Evolutionary conservation across 1,284 basidiomycete genomes (phyloP).

Genomic region (Naganishia sp.): DNA sequence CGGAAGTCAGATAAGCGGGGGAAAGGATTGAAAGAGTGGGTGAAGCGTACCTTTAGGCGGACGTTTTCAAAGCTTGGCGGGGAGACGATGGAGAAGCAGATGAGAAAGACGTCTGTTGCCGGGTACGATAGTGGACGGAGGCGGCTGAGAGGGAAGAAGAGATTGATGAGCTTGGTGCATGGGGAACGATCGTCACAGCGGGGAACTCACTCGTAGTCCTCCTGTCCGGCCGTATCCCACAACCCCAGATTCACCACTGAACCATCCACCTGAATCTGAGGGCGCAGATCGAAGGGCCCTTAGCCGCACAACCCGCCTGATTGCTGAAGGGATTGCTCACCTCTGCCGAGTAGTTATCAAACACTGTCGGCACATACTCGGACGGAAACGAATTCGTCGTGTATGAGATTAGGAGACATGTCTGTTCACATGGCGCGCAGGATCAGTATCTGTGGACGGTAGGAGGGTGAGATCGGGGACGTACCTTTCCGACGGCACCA

Average conservation of each 20-base stretch:
- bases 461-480: conserved; percentile 40
- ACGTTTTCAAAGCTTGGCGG: conserved; percentile 99
- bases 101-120: conserved; percentile 98
- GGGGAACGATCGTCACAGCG: conserved; percentile 8
- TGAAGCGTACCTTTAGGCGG: conserved; percentile 68
- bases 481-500: conserved; percentile 97
- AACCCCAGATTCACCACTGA: conserved; percentile 96
- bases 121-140: conserved; percentile 97
- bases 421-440: conserved; percentile 59
- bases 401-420: conserved; percentile 94
- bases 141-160: conserved; percentile 68
- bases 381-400: conserved; percentile 86
- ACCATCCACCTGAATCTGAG: conserved; percentile 77
- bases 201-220: conserved; percentile 63
- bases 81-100: conserved; percentile 97
- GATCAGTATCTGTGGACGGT: background rate
- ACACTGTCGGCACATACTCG: conserved; percentile 71
- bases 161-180: background rate
- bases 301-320: background rate
- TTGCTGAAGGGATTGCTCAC: conserved; percentile 22
- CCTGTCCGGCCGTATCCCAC: conserved; percentile 99
- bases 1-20: conserved; percentile 24
- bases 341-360: conserved; percentile 49
- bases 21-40: conserved; percentile 30
- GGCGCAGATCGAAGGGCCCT: conserved; percentile 68